These are phyloP conservation scores for Kwoniella sp. DNA, from an alignment of 768 basidiomycete genomes.

Conservation along the genomic window DNA sequence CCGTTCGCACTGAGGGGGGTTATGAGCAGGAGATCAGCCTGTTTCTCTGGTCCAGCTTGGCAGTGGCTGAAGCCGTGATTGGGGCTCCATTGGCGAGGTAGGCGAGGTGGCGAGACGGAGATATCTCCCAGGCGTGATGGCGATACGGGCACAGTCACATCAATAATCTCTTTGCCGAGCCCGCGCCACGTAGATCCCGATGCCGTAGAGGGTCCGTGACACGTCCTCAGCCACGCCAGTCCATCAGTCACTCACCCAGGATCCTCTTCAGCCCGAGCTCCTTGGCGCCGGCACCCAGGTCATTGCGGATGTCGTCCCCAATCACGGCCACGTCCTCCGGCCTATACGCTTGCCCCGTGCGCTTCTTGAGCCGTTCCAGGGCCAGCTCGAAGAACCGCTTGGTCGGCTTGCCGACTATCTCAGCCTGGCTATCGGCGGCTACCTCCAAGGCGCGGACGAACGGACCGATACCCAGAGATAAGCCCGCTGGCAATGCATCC, in stretches of 20 bases:
- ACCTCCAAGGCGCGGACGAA: conserved; percentile 64
- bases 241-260: conserved; percentile 56
- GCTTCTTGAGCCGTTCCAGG: conserved; percentile 50
- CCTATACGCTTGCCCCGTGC: conserved; percentile 14
- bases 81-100: too few species aligned
- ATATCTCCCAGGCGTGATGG: too few species aligned
- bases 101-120: too few species aligned
- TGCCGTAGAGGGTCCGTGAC: neutral
- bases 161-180: neutral
- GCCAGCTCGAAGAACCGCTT: conserved; percentile 60
- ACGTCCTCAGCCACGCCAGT: neutral
- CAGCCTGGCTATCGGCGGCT: conserved; percentile 56
- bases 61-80: too few species aligned
- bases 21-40: too few species aligned
- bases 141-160: too few species aligned
- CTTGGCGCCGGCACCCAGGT: conserved; percentile 62
- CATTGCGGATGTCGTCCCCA: conserved; percentile 65
- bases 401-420: conserved; percentile 64
- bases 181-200: too few species aligned
- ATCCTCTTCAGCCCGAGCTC: conserved; percentile 63
- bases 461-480: conserved; percentile 67
- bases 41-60: too few species aligned
- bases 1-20: conserved; percentile 61
- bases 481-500: conserved; percentile 52
- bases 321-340: conserved; percentile 55